A percentile compares a stretch with the other conserved stretches of the same genome.
Evolutionary conservation across 108 stramenopile genomes (phyloP).

Genomic region (Pseudonitzschia multiseries): DNA sequence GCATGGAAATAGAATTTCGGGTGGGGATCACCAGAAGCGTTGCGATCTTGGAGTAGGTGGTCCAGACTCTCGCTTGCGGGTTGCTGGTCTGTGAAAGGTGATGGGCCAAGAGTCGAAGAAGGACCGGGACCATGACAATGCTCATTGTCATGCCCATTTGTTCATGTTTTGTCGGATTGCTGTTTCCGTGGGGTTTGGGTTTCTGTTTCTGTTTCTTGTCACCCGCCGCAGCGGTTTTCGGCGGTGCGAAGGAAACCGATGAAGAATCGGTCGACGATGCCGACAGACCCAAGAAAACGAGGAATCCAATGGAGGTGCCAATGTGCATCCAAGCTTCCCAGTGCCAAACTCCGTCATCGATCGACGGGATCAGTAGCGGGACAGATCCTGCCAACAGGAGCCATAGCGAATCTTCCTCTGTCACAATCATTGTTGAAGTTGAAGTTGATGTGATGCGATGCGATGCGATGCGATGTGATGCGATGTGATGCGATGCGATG

Average conservation of each 20-base stretch:
- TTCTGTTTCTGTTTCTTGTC: background rate
- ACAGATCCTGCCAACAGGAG: background rate
- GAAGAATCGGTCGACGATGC: background rate
- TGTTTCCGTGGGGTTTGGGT: too few relatives aligned
- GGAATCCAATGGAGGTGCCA: background rate
- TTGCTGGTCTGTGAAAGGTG: background rate
- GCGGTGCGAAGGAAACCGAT: background rate
- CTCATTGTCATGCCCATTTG: background rate
- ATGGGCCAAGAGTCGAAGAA: background rate
- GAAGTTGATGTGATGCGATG: too few relatives aligned
- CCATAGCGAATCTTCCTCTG: slow-evolving; percentile 3
- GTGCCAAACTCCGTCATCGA: slow-evolving; percentile 6
- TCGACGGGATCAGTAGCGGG: background rate
- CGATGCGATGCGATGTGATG: too few relatives aligned
- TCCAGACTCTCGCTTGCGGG: background rate
- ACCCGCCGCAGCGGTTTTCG: background rate
- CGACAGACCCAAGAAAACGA: background rate
- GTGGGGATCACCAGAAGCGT: slow-evolving; percentile 3
- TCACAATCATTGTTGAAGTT: background rate
- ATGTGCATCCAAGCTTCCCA: slow-evolving; percentile 10
- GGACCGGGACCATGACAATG: slow-evolving; percentile 8
- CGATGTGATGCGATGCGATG: too few relatives aligned
- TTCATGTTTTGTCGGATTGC: background rate
- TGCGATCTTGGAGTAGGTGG: background rate
- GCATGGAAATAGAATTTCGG: background rate